Evolutionary conservation across 2,329 filamentous ascomycete genomes (phyloP).

Genomic region (Periconia sp.): DNA sequence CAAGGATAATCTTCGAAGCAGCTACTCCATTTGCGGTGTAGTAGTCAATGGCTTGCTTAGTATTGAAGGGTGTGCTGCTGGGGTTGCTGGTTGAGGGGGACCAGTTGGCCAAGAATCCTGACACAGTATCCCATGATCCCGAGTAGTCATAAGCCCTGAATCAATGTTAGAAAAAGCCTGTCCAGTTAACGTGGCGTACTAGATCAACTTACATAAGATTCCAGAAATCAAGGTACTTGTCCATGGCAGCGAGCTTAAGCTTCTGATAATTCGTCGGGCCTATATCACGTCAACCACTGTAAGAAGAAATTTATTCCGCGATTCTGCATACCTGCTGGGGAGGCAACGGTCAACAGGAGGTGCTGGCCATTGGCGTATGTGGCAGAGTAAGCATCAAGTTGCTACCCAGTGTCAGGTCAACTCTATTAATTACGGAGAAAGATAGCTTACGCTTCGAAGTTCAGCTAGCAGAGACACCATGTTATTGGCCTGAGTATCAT

Average conservation of each 20-base stretch:
- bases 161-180: too few relatives aligned
- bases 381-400: conserved; percentile 50
- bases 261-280: conserved; percentile 53
- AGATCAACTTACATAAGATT: conserved; percentile 64
- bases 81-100: conserved; percentile 32
- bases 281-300: background rate
- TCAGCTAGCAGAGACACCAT: conserved; percentile 40
- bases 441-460: conserved; percentile 23
- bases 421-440: background rate
- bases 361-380: conserved; percentile 47
- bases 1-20: conserved; percentile 42
- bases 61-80: conserved; percentile 42
- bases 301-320: background rate
- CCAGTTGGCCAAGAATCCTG: conserved; percentile 43
- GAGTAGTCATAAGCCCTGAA: conserved; percentile 73
- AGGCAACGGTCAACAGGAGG: conserved; percentile 51
- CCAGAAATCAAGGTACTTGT: conserved; percentile 58
- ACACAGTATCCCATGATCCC: conserved; percentile 40
- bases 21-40: conserved; percentile 40
- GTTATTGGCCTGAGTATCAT: conserved; percentile 39
- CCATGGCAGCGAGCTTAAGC: conserved; percentile 53
- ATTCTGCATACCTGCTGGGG: conserved; percentile 23
- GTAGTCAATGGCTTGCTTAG: conserved; percentile 35
- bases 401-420: conserved; percentile 25
- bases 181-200: too few relatives aligned